Base-by-base conservation (phyloP, 2,329 filamentous ascomycete genomes). In the Lizonia empirigonia region DNA sequence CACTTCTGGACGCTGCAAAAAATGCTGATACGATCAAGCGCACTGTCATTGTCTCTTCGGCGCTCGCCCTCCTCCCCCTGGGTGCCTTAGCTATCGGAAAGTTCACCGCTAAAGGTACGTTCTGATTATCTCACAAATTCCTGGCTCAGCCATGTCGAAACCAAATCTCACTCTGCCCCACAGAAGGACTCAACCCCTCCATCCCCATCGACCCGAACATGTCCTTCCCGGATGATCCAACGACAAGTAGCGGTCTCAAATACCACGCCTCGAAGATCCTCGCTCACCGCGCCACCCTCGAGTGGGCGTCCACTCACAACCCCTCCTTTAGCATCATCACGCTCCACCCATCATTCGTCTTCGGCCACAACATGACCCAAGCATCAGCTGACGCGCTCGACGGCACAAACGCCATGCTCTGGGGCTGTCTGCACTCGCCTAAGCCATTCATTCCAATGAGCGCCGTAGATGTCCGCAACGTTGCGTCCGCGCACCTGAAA, bases 41-140 rank as follows among this genome's bases (percentile, higher is more conserved):
- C 16, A 50, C 68, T 4, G 55, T 71, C 29, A 38, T 71, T 7
- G 65, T 63, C 2, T 64, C 61, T 5, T 69, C 65, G 7, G 13
- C 59, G 22, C 45, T 58, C 26, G 56, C 55, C 13, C 24, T 63
- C 7, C 36, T 64, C 7, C 59, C 64, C 1, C 7, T 61, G 0
- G 54, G 58, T 2, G 46, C 44, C 2, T 18, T 48, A 2, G n/a
- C 13, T 1, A 39, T 30, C 2, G 38, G 36, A 30, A 24, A 36
- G 4, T 42, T 50, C 24, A 19, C 22, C 2, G 36, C 27, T 13
- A 56, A 44, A 54, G 50, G 54, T 40, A 46, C 19, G 15, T n/a
- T n/a, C n/a, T n/a, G n/a, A n/a, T n/a, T n/a, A n/a, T n/a, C n/a
- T n/a, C n/a, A n/a, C n/a, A n/a, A n/a, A n/a, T n/a, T n/a, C n/a